Evolutionary conservation across 345 rosid genomes (phyloP).

Genomic region (Lepidium sativum): DNA sequence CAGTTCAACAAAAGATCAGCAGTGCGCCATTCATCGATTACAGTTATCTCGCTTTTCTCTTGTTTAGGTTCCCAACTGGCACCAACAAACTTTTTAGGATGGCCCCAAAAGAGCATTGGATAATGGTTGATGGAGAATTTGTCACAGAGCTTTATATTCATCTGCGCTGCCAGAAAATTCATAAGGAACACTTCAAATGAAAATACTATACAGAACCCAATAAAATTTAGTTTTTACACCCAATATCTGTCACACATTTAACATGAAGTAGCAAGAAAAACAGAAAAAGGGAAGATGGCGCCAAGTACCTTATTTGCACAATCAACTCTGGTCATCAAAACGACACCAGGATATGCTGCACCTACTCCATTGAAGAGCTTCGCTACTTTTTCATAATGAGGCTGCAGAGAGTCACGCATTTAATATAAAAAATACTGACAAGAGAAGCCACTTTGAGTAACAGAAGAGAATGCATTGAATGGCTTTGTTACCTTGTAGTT

Average conservation of each 20-base stretch:
- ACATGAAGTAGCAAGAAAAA: conserved; percentile 3
- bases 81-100: conserved; percentile 53
- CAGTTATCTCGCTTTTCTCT: conserved; percentile 44
- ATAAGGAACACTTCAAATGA: conserved; percentile 8
- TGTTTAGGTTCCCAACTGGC: conserved; percentile 58
- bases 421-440: conserved; percentile 10
- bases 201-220: not conserved
- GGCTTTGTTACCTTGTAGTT: conserved; percentile 70
- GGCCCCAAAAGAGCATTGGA: conserved; percentile 93
- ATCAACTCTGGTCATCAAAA: conserved; percentile 88
- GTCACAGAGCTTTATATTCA: conserved; percentile 78
- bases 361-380: conserved; percentile 84
- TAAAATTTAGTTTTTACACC: not conserved
- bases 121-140: conserved; percentile 72
- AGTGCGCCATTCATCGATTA: conserved; percentile 67
- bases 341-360: conserved; percentile 74
- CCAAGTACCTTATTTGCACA: conserved; percentile 74
- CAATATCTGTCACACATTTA: not conserved
- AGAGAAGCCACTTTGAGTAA: not conserved
- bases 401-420: conserved; percentile 47
- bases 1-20: conserved; percentile 77
- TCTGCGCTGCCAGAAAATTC: conserved; percentile 79
- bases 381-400: conserved; percentile 91
- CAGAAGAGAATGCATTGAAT: not conserved
- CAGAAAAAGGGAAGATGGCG: not conserved